Evolutionary conservation across 345 rosid species (phyloP).

Genomic region (Tarenaya hassleriana): DNA sequence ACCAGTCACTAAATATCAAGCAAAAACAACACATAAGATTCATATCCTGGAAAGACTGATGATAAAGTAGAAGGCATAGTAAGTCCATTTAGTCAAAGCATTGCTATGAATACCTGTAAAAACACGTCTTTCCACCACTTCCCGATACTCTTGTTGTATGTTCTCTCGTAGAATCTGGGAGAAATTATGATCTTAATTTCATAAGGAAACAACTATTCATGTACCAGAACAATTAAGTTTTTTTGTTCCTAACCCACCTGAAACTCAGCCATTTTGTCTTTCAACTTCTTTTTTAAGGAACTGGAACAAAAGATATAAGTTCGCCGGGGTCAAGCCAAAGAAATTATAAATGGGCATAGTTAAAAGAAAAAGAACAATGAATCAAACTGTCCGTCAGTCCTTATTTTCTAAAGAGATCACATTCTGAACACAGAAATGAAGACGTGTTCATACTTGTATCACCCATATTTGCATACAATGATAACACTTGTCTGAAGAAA

Average conservation of each 20-base stretch:
- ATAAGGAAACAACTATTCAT: conserved; percentile 1
- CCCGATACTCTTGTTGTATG: conserved; percentile 86
- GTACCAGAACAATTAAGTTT: not conserved
- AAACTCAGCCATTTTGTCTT: conserved; percentile 71
- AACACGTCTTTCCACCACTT: conserved; percentile 85
- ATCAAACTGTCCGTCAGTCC: not conserved
- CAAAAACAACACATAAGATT: conserved; percentile 1
- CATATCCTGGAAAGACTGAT: not conserved
- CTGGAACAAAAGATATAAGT: conserved; percentile 38
- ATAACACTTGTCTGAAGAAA: no score
- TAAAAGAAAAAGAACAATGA: conserved; percentile 10
- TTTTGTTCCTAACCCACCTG: conserved; percentile 42
- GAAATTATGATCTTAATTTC: not conserved
- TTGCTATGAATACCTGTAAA: conserved; percentile 47
- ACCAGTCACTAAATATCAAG: conserved; percentile 28
- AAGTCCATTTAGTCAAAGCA: not conserved
- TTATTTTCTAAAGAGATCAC: not conserved
- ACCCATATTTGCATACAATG: no score
- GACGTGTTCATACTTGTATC: no score
- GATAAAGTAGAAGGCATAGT: not conserved
- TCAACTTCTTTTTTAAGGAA: conserved; percentile 39
- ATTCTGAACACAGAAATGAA: no score
- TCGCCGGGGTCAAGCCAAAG: conserved; percentile 13
- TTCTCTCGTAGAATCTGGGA: conserved; percentile 71
- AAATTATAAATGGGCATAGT: not conserved